Conservation (phyloP, 2,329 filamentous ascomycete genomes). For the Fragosphaeria purpurea region DNA sequence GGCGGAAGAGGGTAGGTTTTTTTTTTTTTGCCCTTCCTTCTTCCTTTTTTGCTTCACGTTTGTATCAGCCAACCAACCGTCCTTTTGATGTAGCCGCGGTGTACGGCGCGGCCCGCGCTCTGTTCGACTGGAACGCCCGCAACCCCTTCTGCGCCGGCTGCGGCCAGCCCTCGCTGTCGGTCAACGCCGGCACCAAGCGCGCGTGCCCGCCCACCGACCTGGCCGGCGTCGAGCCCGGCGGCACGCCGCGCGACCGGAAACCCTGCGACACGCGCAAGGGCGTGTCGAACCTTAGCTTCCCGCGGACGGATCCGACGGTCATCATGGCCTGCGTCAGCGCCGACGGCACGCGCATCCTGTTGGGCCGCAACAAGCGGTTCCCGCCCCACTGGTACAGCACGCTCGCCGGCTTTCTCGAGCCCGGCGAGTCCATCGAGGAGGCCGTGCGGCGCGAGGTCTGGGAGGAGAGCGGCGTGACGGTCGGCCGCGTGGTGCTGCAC, state of each 20-base stretch:
- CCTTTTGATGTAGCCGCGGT: slow-evolving; percentile 56
- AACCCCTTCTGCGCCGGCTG: slow-evolving; percentile 90
- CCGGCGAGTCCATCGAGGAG: slow-evolving; percentile 76
- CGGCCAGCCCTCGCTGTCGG: slow-evolving; percentile 68
- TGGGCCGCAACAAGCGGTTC: slow-evolving; percentile 78
- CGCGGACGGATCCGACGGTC: slow-evolving; percentile 85
- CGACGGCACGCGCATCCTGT: slow-evolving; percentile 66
- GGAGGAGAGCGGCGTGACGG: slow-evolving; percentile 71
- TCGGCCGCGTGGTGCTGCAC: slow-evolving; percentile 72
- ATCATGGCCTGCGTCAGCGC: slow-evolving; percentile 86
- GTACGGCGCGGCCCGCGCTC: slow-evolving; percentile 77
- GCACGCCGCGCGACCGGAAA: slow-evolving; percentile 42
- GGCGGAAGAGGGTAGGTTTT: slow-evolving; percentile 34
- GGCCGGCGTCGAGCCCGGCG: slow-evolving; percentile 34
- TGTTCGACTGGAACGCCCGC: slow-evolving; percentile 88
- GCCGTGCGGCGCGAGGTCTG: slow-evolving; percentile 75
- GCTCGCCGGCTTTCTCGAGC: slow-evolving; percentile 78
- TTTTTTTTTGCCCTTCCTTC: background rate
- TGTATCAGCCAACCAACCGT: background rate
- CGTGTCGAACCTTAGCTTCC: slow-evolving; percentile 85
- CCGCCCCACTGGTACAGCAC: slow-evolving; percentile 81
- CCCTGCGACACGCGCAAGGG: slow-evolving; percentile 75
- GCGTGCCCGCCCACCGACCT: slow-evolving; percentile 64
- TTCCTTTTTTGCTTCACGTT: background rate
- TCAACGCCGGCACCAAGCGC: slow-evolving; percentile 73